Percentiles rank a stretch among this genome's conserved stretches.
Conservation (phyloP, 345 rosid species). For the Litchi chinensis region DNA sequence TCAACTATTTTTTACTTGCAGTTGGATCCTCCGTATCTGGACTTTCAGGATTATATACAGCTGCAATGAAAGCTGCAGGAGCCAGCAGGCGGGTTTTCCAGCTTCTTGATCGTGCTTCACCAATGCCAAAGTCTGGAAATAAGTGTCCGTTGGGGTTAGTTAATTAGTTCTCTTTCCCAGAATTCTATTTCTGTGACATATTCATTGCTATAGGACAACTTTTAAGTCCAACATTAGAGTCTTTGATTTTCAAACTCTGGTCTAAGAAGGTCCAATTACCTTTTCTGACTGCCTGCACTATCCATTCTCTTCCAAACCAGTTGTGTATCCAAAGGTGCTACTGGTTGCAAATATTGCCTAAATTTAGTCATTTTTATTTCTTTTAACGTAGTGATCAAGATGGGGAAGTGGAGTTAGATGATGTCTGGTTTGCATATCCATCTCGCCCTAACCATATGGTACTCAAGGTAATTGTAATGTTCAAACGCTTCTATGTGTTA, state of each 20-base stretch:
- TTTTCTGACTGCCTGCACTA: not conserved
- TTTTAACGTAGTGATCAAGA: conserved; percentile 64
- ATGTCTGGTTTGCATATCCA: conserved; percentile 97
- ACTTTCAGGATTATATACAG: conserved; percentile 75
- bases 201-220: not conserved
- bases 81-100: conserved; percentile 94
- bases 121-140: conserved; percentile 78
- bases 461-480: conserved; percentile 63
- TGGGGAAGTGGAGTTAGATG: conserved; percentile 86
- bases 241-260: not conserved
- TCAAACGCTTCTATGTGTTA: not conserved
- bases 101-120: conserved; percentile 83
- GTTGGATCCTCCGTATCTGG: conserved; percentile 87
- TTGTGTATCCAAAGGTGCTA: not conserved
- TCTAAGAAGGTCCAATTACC: not conserved
- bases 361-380: conserved; percentile 6
- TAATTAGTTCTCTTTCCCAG: conserved; percentile 16
- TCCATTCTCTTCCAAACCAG: not conserved
- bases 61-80: conserved; percentile 98
- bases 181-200: not conserved
- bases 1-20: conserved; percentile 36
- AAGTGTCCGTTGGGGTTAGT: conserved; percentile 76
- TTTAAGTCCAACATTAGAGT: not conserved
- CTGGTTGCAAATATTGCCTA: not conserved
- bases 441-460: conserved; percentile 93